These are phyloP conservation scores for Phytophthora lateralis DNA, from an alignment of 352 stramenopile species.

Conservation along the genomic window DNA sequence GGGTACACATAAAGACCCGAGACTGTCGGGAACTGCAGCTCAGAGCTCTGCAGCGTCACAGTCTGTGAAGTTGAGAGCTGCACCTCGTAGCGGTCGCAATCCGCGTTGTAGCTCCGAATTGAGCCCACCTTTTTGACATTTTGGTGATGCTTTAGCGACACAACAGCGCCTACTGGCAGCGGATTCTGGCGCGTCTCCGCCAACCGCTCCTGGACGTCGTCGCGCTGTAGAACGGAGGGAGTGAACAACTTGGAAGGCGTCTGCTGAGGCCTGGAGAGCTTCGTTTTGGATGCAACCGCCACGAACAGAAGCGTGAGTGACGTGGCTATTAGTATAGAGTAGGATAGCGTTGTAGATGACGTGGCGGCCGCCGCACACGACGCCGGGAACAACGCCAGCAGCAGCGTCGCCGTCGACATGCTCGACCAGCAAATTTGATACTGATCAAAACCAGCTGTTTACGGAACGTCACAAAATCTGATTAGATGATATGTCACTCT, in stretches of 20 bases:
- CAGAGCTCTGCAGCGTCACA: constrained; percentile 18
- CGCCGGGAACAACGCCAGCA: constrained; percentile 12
- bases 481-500: no score
- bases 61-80: constrained; percentile 12
- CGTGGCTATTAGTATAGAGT: constrained; percentile 4
- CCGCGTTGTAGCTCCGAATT: constrained; percentile 34
- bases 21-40: constrained; percentile 44
- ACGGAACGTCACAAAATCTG: no score
- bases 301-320: constrained; percentile 12
- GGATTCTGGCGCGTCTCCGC: constrained; percentile 25
- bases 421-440: neutral
- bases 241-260: neutral
- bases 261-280: neutral
- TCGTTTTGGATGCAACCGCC: constrained; percentile 14
- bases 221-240: constrained; percentile 38
- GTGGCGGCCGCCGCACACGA: constrained; percentile 3
- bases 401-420: neutral
- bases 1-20: constrained; percentile 76
- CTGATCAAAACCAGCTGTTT: no score
- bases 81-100: constrained; percentile 42
- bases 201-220: constrained; percentile 33
- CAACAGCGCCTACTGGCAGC: constrained; percentile 30
- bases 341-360: neutral
- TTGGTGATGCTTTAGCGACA: constrained; percentile 16
- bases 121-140: constrained; percentile 12